Conservation (phyloP, 2,329 filamentous ascomycete species). For the Penicillium brasilianum region DNA sequence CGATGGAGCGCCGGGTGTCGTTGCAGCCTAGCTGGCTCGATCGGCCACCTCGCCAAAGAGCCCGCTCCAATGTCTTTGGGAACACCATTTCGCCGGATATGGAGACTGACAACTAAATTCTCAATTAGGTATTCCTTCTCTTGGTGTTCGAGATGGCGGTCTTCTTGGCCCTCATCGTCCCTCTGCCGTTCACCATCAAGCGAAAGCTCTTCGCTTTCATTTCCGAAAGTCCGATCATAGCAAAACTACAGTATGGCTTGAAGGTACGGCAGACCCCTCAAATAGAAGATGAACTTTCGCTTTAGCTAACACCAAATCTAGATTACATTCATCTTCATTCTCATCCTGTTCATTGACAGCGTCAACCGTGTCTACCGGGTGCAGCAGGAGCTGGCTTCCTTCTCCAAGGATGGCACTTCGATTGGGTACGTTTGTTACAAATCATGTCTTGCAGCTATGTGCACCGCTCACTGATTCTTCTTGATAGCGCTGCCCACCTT, state of each 20-base stretch:
- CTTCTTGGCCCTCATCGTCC: slow-evolving; percentile 64
- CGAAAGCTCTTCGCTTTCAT: slow-evolving; percentile 95
- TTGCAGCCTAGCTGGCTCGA: slow-evolving; percentile 32
- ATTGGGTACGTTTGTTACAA: slow-evolving; percentile 54
- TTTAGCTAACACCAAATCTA: slow-evolving; percentile 35
- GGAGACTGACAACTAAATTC: slow-evolving; percentile 15
- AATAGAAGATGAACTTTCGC: too few relatives aligned
- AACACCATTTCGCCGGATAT: neutral
- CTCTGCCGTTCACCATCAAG: slow-evolving; percentile 84
- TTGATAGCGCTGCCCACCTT: slow-evolving; percentile 69
- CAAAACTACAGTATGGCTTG: slow-evolving; percentile 94
- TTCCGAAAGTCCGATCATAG: slow-evolving; percentile 81
- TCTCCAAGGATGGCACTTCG: slow-evolving; percentile 64
- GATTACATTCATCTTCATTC: slow-evolving; percentile 98
- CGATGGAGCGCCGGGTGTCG: slow-evolving; percentile 16
- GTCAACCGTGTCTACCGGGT: slow-evolving; percentile 96
- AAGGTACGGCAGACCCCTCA: slow-evolving; percentile 61
- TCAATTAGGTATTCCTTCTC: slow-evolving; percentile 53
- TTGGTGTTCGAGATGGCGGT: slow-evolving; percentile 57
- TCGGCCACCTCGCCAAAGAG: slow-evolving; percentile 11
- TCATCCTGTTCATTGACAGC: slow-evolving; percentile 97
- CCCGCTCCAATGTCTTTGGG: neutral
- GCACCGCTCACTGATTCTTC: slow-evolving; percentile 17
- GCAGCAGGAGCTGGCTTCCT: slow-evolving; percentile 80
- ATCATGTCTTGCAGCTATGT: too few relatives aligned